Conservation (phyloP, 2,329 filamentous ascomycete genomes). For the Colletotrichum cordylinicola region DNA sequence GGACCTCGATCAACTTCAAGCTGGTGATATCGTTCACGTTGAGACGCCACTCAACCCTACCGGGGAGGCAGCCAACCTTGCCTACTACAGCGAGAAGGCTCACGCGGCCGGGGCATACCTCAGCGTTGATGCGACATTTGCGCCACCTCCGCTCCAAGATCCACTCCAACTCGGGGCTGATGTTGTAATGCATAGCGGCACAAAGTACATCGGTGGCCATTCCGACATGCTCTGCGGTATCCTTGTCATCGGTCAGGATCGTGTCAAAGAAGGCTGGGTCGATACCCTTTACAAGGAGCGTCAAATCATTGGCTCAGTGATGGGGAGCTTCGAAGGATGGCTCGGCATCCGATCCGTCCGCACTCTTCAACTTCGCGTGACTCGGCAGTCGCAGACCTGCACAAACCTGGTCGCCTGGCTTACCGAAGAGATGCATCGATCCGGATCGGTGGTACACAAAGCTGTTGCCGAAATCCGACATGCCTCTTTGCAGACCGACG, state of each 20-base stretch:
- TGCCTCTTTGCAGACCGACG: neutral
- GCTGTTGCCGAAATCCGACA: neutral
- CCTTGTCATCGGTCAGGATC: constrained; percentile 66
- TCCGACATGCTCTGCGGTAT: constrained; percentile 92
- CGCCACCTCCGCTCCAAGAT: constrained; percentile 83
- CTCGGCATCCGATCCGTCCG: constrained; percentile 84
- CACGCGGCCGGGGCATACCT: constrained; percentile 64
- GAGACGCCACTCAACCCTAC: constrained; percentile 94
- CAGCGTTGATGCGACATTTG: neutral
- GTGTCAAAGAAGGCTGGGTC: constrained; percentile 57
- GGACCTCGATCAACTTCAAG: constrained; percentile 65
- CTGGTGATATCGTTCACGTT: constrained; percentile 86
- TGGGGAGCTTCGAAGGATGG: constrained; percentile 92
- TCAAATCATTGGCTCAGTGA: constrained; percentile 76
- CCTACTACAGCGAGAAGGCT: constrained; percentile 82
- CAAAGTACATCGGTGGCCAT: constrained; percentile 96
- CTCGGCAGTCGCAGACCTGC: constrained; percentile 70
- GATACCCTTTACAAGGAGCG: constrained; percentile 69
- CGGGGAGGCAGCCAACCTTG: constrained; percentile 79
- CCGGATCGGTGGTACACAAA: neutral
- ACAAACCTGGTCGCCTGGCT: neutral
- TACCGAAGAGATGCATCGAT: neutral
- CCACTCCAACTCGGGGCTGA: constrained; percentile 85
- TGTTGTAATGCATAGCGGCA: constrained; percentile 88
- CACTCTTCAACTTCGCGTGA: constrained; percentile 83